Base-by-base conservation (phyloP, 495 filamentous ascomycete genomes). In the Massariosphaeria phaeospora region DNA sequence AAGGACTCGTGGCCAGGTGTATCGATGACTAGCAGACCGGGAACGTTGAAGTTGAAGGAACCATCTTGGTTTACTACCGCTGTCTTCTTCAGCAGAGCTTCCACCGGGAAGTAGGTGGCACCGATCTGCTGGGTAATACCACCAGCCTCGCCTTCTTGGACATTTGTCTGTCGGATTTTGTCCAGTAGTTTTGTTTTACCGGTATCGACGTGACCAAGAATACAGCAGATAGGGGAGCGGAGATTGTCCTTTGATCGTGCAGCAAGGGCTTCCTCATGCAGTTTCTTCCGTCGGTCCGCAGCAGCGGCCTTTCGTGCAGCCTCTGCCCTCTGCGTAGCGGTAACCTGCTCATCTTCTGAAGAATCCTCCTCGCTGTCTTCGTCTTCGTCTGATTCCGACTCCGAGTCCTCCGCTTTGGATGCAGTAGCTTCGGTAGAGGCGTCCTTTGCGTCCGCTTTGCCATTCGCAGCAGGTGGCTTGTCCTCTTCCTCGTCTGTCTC, bases 61-160 rank as follows among this genome's bases (percentile, higher is more conserved):
- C 84, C 84, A 59, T 96, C 91, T 64, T 80, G 75, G 75, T 99
- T 97, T 61, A 99, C 88, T 10, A 97, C 93, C 20, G 76, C 75
- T 7, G 91, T 96, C 80, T 99, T 99, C 65, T 86, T 80, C 69
- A 79, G 76, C 67, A 99, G 81, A 47, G 94, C 88, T 48, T 97
- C 93, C 48, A 91, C 89, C 17, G 94, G 94, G 81, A 99, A 99
- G 73, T 97, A 99, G 13, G 94, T 99, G 38, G 94, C 94, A 82
- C 94, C 94, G 68, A 99, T 99, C 72, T 99, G 94, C 73, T 99
- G 94, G 13, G 94, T 99, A 65, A 99, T 99, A 85, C 94, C 94
- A 74, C 94, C 94, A 33, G 94, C 94, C 83, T 99, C 94, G 55
- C 94, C 94, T 72, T 97, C 94, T 69, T 99, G 94, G 23, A 99